Conservation (phyloP, 345 rosid species). For the Zanthoxylum bungeanum region DNA sequence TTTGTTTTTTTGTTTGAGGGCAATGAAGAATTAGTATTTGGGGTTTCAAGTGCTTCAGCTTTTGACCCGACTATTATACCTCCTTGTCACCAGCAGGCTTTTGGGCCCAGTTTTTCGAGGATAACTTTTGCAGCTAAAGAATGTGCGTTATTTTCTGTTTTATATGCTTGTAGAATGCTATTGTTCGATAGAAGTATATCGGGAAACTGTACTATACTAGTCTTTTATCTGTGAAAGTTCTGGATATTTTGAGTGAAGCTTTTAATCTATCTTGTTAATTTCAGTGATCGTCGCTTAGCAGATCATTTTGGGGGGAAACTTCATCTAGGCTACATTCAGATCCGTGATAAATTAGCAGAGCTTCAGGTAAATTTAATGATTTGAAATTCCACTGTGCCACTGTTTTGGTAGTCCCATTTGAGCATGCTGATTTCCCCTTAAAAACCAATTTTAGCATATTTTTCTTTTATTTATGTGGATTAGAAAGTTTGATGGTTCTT, state of each 20-base stretch:
- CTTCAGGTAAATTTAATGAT: slow-evolving; percentile 61
- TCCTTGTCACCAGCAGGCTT: slow-evolving; percentile 99
- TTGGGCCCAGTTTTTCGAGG: slow-evolving; percentile 99
- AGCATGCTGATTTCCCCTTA: neutral
- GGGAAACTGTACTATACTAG: slow-evolving; percentile 17
- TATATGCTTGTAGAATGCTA: slow-evolving; percentile 56
- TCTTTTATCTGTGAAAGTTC: slow-evolving; percentile 10
- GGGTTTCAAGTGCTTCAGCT: slow-evolving; percentile 90
- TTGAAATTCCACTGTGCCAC: neutral
- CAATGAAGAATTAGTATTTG: slow-evolving; percentile 48
- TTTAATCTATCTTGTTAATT: slow-evolving; percentile 32
- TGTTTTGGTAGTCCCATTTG: neutral
- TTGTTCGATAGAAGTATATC: slow-evolving; percentile 45
- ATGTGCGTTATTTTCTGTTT: slow-evolving; percentile 95
- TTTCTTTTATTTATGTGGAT: neutral
- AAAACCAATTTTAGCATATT: neutral
- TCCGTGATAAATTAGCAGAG: slow-evolving; percentile 88
- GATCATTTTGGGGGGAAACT: slow-evolving; percentile 99
- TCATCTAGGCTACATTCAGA: slow-evolving; percentile 95
- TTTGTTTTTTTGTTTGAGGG: slow-evolving; percentile 32
- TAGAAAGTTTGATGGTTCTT: neutral
- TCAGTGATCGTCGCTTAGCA: slow-evolving; percentile 97
- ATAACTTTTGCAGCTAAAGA: slow-evolving; percentile 99
- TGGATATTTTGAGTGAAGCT: slow-evolving; percentile 20
- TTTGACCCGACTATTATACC: slow-evolving; percentile 90